phyloP scores from a whole-genome alignment of 2,329 filamentous ascomycete species.

The Exophiala dermatitidis region DNA sequence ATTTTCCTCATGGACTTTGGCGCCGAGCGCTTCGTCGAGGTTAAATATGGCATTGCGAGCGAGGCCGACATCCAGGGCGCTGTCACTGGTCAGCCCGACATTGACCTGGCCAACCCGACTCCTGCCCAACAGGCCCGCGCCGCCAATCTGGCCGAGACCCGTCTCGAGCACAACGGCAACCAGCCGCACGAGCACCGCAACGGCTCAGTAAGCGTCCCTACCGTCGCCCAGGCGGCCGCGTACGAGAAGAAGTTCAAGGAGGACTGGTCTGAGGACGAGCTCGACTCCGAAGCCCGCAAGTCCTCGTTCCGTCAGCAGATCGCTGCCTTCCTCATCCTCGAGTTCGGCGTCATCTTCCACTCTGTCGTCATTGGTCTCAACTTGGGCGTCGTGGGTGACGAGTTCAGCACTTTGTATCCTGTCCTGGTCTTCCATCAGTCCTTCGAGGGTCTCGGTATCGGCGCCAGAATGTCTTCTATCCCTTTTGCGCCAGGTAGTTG shows the following conservation, averaged over 20 bases:
- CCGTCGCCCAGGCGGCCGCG: not conserved
- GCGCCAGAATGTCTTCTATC: conserved; percentile 53
- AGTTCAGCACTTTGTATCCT: conserved; percentile 53
- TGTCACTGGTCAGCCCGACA: conserved; percentile 14
- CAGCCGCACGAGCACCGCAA: not conserved
- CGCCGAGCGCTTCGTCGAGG: conserved; percentile 46
- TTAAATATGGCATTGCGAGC: conserved; percentile 38
- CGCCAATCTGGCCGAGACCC: not conserved
- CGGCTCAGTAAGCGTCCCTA: not conserved
- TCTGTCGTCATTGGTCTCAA: conserved; percentile 58
- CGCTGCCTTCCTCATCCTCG: conserved; percentile 42
- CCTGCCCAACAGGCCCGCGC: conserved; percentile 2
- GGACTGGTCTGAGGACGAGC: conserved; percentile 14
- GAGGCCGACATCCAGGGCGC: conserved; percentile 24
- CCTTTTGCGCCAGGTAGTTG: conserved; percentile 42
- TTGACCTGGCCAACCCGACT: not conserved
- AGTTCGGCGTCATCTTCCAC: conserved; percentile 58
- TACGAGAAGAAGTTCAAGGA: conserved; percentile 12
- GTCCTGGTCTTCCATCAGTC: conserved; percentile 58
- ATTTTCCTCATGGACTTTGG: conserved; percentile 48
- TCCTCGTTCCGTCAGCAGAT: conserved; percentile 37
- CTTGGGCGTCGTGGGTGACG: conserved; percentile 51
- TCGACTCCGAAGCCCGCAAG: conserved; percentile 26
- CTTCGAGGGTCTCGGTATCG: conserved; percentile 58
- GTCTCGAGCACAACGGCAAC: conserved; percentile 14